A percentile compares a stretch with the other conserved stretches of the same genome.
Evolutionary conservation across 306 rosid species (phyloP).

Genomic region (Castanea mollissima): DNA sequence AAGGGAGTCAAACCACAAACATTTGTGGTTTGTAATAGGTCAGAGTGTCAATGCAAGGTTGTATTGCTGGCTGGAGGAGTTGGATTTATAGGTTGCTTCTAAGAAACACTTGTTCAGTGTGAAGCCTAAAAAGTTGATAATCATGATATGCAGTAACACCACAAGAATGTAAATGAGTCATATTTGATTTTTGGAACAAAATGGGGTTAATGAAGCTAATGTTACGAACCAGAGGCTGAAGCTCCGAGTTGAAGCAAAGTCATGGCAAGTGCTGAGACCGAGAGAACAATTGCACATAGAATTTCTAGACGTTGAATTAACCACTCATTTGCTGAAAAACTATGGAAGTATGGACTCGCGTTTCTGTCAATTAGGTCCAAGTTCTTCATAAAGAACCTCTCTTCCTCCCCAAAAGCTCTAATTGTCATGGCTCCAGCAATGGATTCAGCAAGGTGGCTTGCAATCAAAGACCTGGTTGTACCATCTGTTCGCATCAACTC

Average conservation of each 20-base stretch:
- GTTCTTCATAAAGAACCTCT: conserved; percentile 9
- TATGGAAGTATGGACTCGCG: conserved; percentile 19
- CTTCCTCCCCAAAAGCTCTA: conserved; percentile 30
- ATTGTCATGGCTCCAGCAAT: conserved; percentile 31
- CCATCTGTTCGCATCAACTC: conserved; percentile 35
- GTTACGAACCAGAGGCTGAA: conserved; percentile 24
- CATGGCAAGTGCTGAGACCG: conserved; percentile 19
- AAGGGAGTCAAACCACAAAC: not conserved
- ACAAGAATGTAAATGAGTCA: not conserved
- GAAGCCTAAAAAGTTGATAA: not conserved
- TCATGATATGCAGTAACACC: not conserved
- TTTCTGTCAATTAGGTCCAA: conserved; percentile 27
- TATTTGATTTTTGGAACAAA: not conserved
- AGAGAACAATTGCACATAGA: conserved; percentile 29
- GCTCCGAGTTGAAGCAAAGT: conserved; percentile 12
- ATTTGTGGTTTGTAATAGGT: too few relatives aligned
- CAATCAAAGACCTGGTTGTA: conserved; percentile 33
- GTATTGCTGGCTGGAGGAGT: not conserved
- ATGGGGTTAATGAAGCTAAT: not conserved
- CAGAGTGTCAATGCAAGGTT: not conserved
- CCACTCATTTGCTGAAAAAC: conserved; percentile 37
- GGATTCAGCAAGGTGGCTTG: conserved; percentile 33
- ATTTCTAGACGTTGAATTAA: conserved; percentile 25
- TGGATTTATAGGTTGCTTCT: not conserved
- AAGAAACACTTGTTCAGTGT: not conserved